These are phyloP conservation scores for Vicia sativa DNA, from an alignment of 306 rosid genomes.

Conservation along the genomic window DNA sequence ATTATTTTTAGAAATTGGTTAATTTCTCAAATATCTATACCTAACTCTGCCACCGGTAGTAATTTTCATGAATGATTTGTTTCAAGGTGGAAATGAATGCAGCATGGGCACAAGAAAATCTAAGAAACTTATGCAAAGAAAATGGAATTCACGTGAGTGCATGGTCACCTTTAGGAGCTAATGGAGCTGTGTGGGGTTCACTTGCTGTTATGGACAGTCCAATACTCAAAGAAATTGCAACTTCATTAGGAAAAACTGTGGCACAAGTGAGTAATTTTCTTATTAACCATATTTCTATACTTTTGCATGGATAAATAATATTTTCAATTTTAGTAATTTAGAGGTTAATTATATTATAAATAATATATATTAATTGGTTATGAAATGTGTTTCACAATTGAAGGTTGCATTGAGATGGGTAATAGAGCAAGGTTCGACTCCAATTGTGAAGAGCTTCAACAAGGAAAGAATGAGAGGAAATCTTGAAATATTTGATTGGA, in stretches of 20 bases:
- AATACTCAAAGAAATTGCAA: conserved; percentile 43
- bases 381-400: not conserved
- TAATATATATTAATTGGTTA: no score
- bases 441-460: conserved; percentile 54
- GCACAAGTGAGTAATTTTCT: conserved; percentile 33
- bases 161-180: conserved; percentile 55
- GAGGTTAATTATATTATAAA: not conserved
- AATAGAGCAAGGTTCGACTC: conserved; percentile 44
- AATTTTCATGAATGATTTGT: no score
- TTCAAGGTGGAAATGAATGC: conserved; percentile 49
- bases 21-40: no score
- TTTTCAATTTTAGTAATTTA: not conserved
- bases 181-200: conserved; percentile 50
- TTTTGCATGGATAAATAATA: not conserved
- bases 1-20: no score
- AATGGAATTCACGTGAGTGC: conserved; percentile 47
- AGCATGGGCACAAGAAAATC: conserved; percentile 47
- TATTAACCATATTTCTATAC: not conserved
- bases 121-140: conserved; percentile 42
- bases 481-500: conserved; percentile 54
- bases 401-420: conserved; percentile 61
- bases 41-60: not conserved
- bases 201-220: conserved; percentile 47
- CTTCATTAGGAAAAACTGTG: conserved; percentile 3
- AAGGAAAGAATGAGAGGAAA: conserved; percentile 53